phyloP scores from a whole-genome alignment of 75 land plant genomes.

The Azolla pinnata region DNA sequence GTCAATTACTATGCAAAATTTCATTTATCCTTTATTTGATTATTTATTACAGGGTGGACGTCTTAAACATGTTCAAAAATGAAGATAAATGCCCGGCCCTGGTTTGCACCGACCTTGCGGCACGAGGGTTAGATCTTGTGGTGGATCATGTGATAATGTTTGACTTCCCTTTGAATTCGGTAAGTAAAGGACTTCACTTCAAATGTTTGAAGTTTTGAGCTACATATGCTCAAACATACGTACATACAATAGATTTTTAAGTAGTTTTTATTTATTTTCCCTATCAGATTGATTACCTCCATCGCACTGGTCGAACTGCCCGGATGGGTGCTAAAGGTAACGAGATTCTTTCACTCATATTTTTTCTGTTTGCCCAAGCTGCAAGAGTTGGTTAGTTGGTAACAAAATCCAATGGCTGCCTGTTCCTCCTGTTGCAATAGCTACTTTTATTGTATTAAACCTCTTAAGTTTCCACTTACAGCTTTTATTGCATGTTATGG shows the following conservation, averaged over 20 bases:
- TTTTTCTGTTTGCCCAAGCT: background rate
- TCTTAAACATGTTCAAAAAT: constrained; percentile 80
- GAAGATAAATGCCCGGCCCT: constrained; percentile 84
- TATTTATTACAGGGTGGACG: constrained; percentile 55
- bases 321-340: constrained; percentile 99
- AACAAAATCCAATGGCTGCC: too few species aligned
- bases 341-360: background rate
- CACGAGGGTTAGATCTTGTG: constrained; percentile 89
- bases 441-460: too few species aligned
- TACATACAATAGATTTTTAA: too few species aligned
- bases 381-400: too few species aligned
- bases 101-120: constrained; percentile 98
- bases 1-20: background rate
- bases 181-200: constrained; percentile 27
- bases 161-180: constrained; percentile 89
- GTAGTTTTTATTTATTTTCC: too few species aligned
- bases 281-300: constrained; percentile 94
- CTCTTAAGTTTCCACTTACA: too few species aligned
- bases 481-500: too few species aligned
- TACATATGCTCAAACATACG: background rate
- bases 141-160: constrained; percentile 99
- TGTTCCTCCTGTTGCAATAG: too few species aligned
- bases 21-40: background rate
- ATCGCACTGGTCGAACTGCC: constrained; percentile 98
- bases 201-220: background rate